These are phyloP conservation scores for Neospora caninum DNA, from an alignment of 169 alveolate species.

Conservation along the genomic window DNA sequence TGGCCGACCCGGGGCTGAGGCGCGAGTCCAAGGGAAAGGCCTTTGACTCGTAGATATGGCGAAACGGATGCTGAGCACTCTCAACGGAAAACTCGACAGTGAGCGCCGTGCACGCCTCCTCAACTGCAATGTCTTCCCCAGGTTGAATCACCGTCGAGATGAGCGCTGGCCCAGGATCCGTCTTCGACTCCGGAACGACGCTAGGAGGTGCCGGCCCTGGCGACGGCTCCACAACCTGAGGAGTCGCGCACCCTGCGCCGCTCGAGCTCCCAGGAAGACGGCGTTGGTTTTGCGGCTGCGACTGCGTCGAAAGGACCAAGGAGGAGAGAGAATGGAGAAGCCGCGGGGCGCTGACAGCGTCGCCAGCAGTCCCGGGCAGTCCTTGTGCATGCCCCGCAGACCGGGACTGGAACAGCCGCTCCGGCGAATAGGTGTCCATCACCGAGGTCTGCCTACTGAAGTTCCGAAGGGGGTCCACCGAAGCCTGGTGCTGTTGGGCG, in stretches of 20 bases:
- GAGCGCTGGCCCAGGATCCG: background rate
- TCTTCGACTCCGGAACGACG: background rate
- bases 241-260: background rate
- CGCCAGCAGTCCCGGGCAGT: too few species aligned
- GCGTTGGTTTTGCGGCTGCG: too few species aligned
- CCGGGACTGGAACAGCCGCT: too few species aligned
- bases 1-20: background rate
- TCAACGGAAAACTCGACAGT: constrained; percentile 49
- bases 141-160: constrained; percentile 17
- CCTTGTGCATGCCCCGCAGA: too few species aligned
- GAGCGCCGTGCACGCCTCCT: constrained; percentile 46
- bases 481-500: background rate
- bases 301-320: too few species aligned
- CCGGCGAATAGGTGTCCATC: too few species aligned
- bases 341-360: too few species aligned
- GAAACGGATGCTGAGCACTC: constrained; percentile 37
- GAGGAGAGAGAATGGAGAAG: too few species aligned
- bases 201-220: background rate
- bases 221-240: background rate
- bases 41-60: constrained; percentile 50
- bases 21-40: constrained; percentile 36
- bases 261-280: background rate
- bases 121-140: constrained; percentile 46
- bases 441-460: too few species aligned
- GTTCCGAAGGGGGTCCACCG: background rate